Evolutionary conservation across 768 basidiomycete species (phyloP), one percentile per base, ranked within the genome.

Genomic region (Tylopilus felleus): DNA sequence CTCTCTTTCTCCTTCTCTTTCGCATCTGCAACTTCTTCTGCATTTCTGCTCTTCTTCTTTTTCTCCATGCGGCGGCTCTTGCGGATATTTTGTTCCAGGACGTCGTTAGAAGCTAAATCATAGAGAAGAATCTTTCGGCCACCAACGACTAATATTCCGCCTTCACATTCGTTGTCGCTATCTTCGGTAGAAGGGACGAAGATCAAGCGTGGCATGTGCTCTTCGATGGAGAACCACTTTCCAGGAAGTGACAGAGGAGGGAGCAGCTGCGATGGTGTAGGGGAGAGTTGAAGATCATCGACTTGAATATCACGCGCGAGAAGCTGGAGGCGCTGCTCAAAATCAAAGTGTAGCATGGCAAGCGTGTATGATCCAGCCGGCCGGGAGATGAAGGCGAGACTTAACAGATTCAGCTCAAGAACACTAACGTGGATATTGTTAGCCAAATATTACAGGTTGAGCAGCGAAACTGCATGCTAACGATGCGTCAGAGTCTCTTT

Each of bases 131-230:
- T 74, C 65, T 81, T 82, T 25, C 74, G 76, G 0, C 88, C 88
- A 51, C 90, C 90, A 1, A 88, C 62, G 6, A 93, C 75, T 23
- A 93, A 68, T 9, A 92, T 68, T 17, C 86, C 89, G n/a, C 88
- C 89, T n/a, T 73, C 71, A 52, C 79, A 71, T 23, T 71, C 71
- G 2, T 63, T 65, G 1, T 60, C 68, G 7, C 64, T 66, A 4
- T 57, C 58, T 5, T 65, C 35, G 0, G 50, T 39, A 8, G 64
- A 60, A 42, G 69, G 66, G 3, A 78, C 63, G 27, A 62, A 56
- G 70, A 80, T 61, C 17, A 85, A 62, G 29, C 65, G 71, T 0
- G 79, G 77, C 8, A 71, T 53, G 4, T 69, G 58, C 38, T 80
- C 75, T 33, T 73, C 71, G 10, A 70, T 54, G 10, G 55, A 61